These are phyloP conservation scores for Nemania serpens DNA, from an alignment of 2,329 filamentous ascomycete species.

Conservation along the genomic window DNA sequence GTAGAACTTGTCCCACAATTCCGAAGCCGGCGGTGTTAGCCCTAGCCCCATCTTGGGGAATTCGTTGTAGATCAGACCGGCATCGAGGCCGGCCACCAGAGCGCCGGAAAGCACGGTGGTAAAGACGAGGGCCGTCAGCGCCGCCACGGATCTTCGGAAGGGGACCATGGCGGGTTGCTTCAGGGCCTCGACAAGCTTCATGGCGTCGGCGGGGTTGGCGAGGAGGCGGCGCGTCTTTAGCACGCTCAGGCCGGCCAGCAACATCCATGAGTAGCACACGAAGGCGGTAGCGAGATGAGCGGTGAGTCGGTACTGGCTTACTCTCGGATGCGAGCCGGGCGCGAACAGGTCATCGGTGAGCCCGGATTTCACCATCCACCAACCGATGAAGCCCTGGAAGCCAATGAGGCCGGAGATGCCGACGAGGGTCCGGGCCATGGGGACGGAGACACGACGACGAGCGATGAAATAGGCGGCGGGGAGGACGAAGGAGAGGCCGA, in stretches of 20 bases:
- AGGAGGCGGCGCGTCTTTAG: slow-evolving; percentile 77
- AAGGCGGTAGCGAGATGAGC: slow-evolving; percentile 91
- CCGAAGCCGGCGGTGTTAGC: slow-evolving; percentile 76
- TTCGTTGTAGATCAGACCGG: slow-evolving; percentile 97
- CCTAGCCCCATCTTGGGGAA: slow-evolving; percentile 94
- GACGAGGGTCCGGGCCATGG: slow-evolving; percentile 76
- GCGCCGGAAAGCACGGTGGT: slow-evolving; percentile 91
- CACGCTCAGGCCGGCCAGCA: slow-evolving; percentile 84
- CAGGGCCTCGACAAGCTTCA: slow-evolving; percentile 65
- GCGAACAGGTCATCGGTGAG: slow-evolving; percentile 95
- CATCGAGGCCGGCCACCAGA: slow-evolving; percentile 92
- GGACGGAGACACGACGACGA: slow-evolving; percentile 74
- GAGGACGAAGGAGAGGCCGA: slow-evolving; percentile 86
- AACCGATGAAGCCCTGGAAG: slow-evolving; percentile 93
- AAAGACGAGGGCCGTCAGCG: slow-evolving; percentile 78
- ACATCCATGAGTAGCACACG: slow-evolving; percentile 91
- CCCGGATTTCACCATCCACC: slow-evolving; percentile 99
- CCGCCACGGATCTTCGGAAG: slow-evolving; percentile 75
- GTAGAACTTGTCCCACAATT: slow-evolving; percentile 88
- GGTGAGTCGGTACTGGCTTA: slow-evolving; percentile 91
- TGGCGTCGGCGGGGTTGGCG: slow-evolving; percentile 65
- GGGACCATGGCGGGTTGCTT: slow-evolving; percentile 68
- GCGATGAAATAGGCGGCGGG: slow-evolving; percentile 89
- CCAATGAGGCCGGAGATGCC: slow-evolving; percentile 90
- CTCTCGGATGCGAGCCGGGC: slow-evolving; percentile 85